These are phyloP conservation scores for Neurospora pannonica DNA, from an alignment of 495 filamentous ascomycete genomes.

Conservation along the genomic window DNA sequence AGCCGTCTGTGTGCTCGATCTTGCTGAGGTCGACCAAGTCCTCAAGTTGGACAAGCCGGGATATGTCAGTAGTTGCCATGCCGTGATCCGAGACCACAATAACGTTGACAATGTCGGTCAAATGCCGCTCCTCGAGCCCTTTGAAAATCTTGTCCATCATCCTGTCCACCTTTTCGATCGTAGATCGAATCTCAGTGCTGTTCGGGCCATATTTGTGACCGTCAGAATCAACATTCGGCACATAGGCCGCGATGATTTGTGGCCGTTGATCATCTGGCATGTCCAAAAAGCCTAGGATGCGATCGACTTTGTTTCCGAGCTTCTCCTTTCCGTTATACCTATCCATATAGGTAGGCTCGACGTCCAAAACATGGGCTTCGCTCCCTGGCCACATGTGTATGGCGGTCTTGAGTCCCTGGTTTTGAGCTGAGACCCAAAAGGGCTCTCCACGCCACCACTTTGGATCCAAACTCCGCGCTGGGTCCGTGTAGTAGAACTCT, in stretches of 20 bases:
- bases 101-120: conserved; percentile 87
- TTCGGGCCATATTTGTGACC: conserved; percentile 89
- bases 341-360: conserved; percentile 70
- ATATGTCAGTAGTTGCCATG: conserved; percentile 83
- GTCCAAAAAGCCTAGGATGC: conserved; percentile 73
- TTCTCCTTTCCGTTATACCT: conserved; percentile 70
- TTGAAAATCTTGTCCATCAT: conserved; percentile 70
- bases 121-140: conserved; percentile 69
- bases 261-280: conserved; percentile 69
- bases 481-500: conserved; percentile 82
- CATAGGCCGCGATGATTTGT: conserved; percentile 88
- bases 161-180: conserved; percentile 63
- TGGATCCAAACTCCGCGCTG: conserved; percentile 57
- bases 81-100: conserved; percentile 97
- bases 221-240: conserved; percentile 78
- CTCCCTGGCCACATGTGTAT: conserved; percentile 99
- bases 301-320: conserved; percentile 62
- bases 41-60: conserved; percentile 86
- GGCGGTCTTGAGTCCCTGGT: conserved; percentile 60
- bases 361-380: conserved; percentile 62
- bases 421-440: conserved; percentile 86
- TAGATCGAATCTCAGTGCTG: conserved; percentile 73
- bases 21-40: conserved; percentile 67
- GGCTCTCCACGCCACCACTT: conserved; percentile 96
- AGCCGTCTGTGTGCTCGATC: conserved; percentile 82